These are phyloP conservation scores for Carex arenaria DNA, from an alignment of 202 grass and related monocot genomes.

Conservation along the genomic window DNA sequence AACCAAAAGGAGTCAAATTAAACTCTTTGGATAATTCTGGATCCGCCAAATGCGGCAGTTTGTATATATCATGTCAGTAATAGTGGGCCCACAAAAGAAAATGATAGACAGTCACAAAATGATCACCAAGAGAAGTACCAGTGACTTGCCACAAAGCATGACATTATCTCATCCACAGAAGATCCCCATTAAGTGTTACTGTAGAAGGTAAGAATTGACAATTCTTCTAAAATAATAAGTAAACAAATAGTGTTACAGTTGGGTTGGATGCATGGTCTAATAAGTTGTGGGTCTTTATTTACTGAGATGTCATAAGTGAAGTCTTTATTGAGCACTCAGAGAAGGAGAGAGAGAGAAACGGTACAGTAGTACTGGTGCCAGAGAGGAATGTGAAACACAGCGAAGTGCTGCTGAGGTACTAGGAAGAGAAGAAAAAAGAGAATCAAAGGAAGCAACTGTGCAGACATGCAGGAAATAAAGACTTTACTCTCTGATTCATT, in stretches of 20 bases:
- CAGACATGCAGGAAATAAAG: too few species aligned
- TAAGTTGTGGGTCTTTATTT: conserved; percentile 24
- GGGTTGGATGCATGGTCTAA: conserved; percentile 5
- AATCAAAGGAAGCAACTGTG: conserved; percentile 6
- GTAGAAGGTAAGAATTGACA: not conserved
- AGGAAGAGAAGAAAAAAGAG: conserved; percentile 6
- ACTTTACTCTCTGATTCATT: not conserved
- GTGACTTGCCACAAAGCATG: not conserved
- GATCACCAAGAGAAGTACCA: not conserved
- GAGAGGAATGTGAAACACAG: conserved; percentile 22
- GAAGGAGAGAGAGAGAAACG: not conserved
- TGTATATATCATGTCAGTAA: not conserved
- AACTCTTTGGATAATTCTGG: not conserved
- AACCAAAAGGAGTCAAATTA: not conserved
- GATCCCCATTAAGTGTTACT: not conserved
- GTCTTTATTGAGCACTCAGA: conserved; percentile 18
- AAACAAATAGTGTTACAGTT: conserved; percentile 27
- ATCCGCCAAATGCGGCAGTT: not conserved
- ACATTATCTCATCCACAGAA: not conserved
- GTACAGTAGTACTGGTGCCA: not conserved
- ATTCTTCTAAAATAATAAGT: conserved; percentile 13
- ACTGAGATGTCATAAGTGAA: conserved; percentile 22
- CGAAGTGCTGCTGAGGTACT: conserved; percentile 22
- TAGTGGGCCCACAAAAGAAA: not conserved
- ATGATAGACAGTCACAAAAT: not conserved